phyloP scores from a whole-genome alignment of 192 early-diverging fungal genomes.

The Entophlyctis luteolus region DNA sequence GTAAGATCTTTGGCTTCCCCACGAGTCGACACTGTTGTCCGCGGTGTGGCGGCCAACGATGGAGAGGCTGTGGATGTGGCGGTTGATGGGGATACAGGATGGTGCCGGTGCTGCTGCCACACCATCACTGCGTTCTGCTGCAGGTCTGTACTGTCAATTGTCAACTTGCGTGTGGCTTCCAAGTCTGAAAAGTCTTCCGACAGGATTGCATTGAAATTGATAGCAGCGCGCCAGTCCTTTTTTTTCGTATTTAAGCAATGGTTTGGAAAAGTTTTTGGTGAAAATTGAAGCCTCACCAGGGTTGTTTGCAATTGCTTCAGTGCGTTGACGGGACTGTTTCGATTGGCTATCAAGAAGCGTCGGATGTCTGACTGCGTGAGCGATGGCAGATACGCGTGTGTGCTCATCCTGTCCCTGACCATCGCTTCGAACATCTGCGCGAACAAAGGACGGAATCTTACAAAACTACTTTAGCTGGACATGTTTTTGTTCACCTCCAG shows the following conservation, averaged over 20 bases:
- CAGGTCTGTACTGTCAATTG: constrained; percentile 7
- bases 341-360: constrained; percentile 16
- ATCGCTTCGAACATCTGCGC: neutral
- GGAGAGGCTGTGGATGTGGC: neutral
- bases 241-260: too few relatives aligned
- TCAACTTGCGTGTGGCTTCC: constrained; percentile 26
- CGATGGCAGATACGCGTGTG: constrained; percentile 7
- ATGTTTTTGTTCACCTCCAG: too few relatives aligned
- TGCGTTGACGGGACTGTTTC: neutral
- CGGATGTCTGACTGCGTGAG: constrained; percentile 7
- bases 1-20: too few relatives aligned
- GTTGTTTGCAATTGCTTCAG: constrained; percentile 22
- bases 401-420: constrained; percentile 1
- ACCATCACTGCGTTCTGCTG: constrained; percentile 24
- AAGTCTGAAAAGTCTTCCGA: constrained; percentile 33
- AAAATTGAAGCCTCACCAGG: constrained; percentile 2
- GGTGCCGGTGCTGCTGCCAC: constrained; percentile 11
- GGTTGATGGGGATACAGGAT: too few relatives aligned
- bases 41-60: neutral
- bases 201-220: constrained; percentile 16
- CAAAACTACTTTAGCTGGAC: too few relatives aligned
- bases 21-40: neutral
- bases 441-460: too few relatives aligned
- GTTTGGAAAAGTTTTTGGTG: neutral
- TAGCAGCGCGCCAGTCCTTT: constrained; percentile 21